These are phyloP conservation scores for Lotus japonicus DNA, from an alignment of 306 rosid species.

Conservation along the genomic window DNA sequence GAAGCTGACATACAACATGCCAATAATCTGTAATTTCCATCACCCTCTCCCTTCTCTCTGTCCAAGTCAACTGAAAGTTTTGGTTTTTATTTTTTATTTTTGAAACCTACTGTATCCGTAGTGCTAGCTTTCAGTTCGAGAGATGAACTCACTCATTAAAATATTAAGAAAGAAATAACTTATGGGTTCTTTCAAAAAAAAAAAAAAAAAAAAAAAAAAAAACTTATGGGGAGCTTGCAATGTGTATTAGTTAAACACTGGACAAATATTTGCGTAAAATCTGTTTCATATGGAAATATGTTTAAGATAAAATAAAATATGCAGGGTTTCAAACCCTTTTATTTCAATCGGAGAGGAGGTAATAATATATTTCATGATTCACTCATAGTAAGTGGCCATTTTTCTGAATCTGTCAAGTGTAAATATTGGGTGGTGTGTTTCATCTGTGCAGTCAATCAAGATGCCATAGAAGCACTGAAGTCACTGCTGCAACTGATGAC, in stretches of 20 bases:
- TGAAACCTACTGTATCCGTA: neutral
- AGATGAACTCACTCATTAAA: neutral
- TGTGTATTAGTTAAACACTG: neutral
- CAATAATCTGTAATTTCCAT: constrained; percentile 22
- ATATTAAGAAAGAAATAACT: neutral
- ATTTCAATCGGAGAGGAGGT: no score
- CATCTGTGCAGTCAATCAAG: no score
- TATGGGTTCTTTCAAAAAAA: no score
- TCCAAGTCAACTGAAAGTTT: neutral
- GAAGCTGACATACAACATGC: constrained; percentile 28
- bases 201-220: no score
- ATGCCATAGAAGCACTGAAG: no score
- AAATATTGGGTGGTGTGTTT: no score
- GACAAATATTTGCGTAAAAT: neutral
- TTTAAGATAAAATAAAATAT: neutral
- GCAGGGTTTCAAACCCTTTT: no score
- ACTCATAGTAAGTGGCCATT: no score
- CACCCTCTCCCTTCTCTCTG: neutral
- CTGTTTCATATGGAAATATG: neutral
- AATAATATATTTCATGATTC: no score
- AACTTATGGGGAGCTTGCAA: neutral
- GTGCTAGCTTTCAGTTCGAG: neutral
- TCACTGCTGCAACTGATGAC: no score
- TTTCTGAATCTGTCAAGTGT: no score
- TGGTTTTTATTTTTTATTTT: neutral